phyloP scores from a whole-genome alignment of 2,329 filamentous ascomycete genomes.

The Hirsutella thompsonii region DNA sequence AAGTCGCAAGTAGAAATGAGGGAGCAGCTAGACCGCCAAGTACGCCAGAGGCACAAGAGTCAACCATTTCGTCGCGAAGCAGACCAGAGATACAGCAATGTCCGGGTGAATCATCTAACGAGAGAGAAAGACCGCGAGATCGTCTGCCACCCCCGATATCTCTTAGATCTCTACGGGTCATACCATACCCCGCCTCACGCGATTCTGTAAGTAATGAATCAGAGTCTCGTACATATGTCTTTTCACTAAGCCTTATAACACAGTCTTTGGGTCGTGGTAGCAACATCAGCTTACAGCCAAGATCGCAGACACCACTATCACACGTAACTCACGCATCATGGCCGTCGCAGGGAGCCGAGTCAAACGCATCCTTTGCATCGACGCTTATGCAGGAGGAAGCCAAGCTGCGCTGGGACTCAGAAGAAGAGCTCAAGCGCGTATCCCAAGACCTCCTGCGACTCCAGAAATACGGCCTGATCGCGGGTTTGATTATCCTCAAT shows the following conservation, averaged over 20 bases:
- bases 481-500: conserved; percentile 20
- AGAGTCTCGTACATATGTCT: background rate
- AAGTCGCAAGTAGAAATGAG: no score
- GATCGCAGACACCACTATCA: conserved; percentile 18
- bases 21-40: no score
- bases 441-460: conserved; percentile 22
- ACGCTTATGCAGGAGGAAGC: conserved; percentile 24
- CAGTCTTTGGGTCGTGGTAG: conserved; percentile 15
- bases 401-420: conserved; percentile 25
- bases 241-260: background rate
- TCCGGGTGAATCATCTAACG: background rate
- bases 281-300: conserved; percentile 17
- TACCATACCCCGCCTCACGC: conserved; percentile 9
- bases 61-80: background rate
- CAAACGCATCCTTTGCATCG: conserved; percentile 21
- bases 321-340: conserved; percentile 16
- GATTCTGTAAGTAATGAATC: conserved; percentile 14
- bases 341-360: conserved; percentile 18
- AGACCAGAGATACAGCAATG: background rate
- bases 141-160: conserved; percentile 4
- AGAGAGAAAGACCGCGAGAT: background rate
- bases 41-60: no score
- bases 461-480: conserved; percentile 25
- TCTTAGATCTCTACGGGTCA: conserved; percentile 6
- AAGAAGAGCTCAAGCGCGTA: conserved; percentile 23